phyloP scores from a whole-genome alignment of 371 early-diverging fungal genomes.

The Smittium culicis region DNA sequence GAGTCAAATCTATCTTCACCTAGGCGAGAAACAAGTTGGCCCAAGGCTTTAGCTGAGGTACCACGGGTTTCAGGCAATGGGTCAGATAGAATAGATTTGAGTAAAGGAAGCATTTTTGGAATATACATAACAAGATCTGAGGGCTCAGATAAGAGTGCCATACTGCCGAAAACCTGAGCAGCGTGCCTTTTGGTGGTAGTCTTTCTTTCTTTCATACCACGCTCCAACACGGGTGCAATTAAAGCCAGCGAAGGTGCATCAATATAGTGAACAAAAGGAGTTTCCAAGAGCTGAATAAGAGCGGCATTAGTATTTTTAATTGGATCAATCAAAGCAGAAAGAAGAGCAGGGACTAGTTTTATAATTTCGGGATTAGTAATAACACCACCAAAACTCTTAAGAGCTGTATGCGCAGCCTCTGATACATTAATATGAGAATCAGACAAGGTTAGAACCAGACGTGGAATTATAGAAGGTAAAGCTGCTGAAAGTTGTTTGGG shows the following conservation, averaged over 20 bases:
- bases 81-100: conserved; percentile 80
- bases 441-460: conserved; percentile 73
- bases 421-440: conserved; percentile 90
- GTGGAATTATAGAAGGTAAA: conserved; percentile 83
- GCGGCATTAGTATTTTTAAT: conserved; percentile 68
- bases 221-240: conserved; percentile 83
- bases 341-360: conserved; percentile 65
- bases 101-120: conserved; percentile 59
- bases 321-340: conserved; percentile 82
- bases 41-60: conserved; percentile 84
- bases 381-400: conserved; percentile 79
- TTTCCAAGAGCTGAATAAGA: conserved; percentile 68
- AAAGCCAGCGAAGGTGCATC: conserved; percentile 92
- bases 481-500: conserved; percentile 87
- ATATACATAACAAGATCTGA: conserved; percentile 83
- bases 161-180: conserved; percentile 93
- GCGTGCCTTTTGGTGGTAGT: conserved; percentile 85
- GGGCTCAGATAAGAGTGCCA: conserved; percentile 83
- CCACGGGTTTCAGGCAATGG: conserved; percentile 94
- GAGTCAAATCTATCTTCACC: conserved; percentile 89
- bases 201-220: conserved; percentile 79
- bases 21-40: conserved; percentile 75
- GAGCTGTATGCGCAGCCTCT: conserved; percentile 70
- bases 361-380: conserved; percentile 96
- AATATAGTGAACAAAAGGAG: conserved; percentile 93